Percentiles rank a stretch among this genome's conserved stretches.
phyloP scores from a whole-genome alignment of 768 basidiomycete genomes.

The Lentinula edodes region DNA sequence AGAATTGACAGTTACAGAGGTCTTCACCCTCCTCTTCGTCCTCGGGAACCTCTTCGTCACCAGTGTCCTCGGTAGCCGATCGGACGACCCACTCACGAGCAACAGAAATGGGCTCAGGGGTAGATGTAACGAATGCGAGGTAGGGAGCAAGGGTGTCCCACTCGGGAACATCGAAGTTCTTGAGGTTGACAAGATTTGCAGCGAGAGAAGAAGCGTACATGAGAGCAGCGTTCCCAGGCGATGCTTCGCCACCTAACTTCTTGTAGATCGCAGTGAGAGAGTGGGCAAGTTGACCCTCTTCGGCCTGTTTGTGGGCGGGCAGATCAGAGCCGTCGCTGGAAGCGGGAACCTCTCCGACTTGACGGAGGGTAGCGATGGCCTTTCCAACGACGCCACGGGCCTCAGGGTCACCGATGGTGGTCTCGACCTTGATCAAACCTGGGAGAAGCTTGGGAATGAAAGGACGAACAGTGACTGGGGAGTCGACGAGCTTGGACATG shows the following conservation, averaged over 20 bases:
- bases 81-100: slow-evolving; percentile 86
- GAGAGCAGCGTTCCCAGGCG: slow-evolving; percentile 49
- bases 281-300: slow-evolving; percentile 59
- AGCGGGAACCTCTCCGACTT: slow-evolving; percentile 86
- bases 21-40: slow-evolving; percentile 99
- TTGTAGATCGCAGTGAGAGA: slow-evolving; percentile 77
- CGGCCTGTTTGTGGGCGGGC: slow-evolving; percentile 75
- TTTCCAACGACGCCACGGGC: slow-evolving; percentile 88
- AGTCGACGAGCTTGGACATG: slow-evolving; percentile 98
- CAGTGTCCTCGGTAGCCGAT: slow-evolving; percentile 74
- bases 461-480: slow-evolving; percentile 88
- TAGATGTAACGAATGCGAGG: slow-evolving; percentile 59
- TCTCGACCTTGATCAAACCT: slow-evolving; percentile 92
- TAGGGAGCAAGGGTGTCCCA: slow-evolving; percentile 83
- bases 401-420: slow-evolving; percentile 94
- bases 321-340: slow-evolving; percentile 86
- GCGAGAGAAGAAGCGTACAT: slow-evolving; percentile 78
- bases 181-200: slow-evolving; percentile 79
- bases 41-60: slow-evolving; percentile 61
- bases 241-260: slow-evolving; percentile 65
- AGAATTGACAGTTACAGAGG: slow-evolving; percentile 98
- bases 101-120: slow-evolving; percentile 62
- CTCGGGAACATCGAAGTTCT: slow-evolving; percentile 86
- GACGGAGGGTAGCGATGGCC: slow-evolving; percentile 93
- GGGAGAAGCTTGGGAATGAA: slow-evolving; percentile 96